Percentiles rank a stretch among this genome's conserved stretches.
Evolutionary conservation across 208 protist species (phyloP).

Genomic region (Wallacemonas sp.): DNA sequence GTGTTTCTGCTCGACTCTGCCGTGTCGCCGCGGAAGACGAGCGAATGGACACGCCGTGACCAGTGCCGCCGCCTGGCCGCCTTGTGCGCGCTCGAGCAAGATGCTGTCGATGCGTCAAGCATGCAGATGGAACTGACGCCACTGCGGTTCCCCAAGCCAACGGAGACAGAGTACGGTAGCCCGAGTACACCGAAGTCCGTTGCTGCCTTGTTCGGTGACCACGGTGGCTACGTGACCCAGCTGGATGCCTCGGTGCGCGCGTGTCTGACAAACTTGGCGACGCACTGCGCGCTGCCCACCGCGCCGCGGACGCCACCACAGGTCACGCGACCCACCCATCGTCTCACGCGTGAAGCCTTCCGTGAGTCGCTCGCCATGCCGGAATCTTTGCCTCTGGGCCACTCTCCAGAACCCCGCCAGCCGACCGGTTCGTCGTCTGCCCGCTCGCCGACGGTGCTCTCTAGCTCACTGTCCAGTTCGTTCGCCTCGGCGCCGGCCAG

Average conservation of each 20-base stretch:
- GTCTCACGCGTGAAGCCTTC: not conserved
- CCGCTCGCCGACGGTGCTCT: not conserved
- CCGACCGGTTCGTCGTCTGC: not conserved
- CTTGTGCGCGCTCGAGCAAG: constrained; percentile 3
- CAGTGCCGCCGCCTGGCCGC: not conserved
- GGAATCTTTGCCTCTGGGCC: too few relatives aligned
- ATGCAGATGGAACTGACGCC: not conserved
- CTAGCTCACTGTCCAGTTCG: constrained; percentile 1
- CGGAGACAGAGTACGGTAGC: not conserved
- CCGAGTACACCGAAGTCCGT: not conserved
- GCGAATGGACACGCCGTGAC: not conserved
- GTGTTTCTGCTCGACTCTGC: constrained; percentile 1
- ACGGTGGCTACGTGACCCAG: not conserved
- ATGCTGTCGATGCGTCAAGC: constrained; percentile 6
- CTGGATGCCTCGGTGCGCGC: not conserved
- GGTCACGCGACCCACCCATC: not conserved
- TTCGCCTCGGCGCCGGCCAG: not conserved
- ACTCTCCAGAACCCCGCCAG: constrained; percentile 4
- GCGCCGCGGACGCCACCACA: too few relatives aligned
- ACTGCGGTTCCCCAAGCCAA: constrained; percentile 8
- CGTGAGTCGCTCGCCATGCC: too few relatives aligned
- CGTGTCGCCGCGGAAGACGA: not conserved
- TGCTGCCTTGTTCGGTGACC: not conserved
- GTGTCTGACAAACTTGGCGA: not conserved
- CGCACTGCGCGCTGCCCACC: too few relatives aligned